phyloP scores from a whole-genome alignment of 192 early-diverging fungal species.

The Backusella circina region DNA sequence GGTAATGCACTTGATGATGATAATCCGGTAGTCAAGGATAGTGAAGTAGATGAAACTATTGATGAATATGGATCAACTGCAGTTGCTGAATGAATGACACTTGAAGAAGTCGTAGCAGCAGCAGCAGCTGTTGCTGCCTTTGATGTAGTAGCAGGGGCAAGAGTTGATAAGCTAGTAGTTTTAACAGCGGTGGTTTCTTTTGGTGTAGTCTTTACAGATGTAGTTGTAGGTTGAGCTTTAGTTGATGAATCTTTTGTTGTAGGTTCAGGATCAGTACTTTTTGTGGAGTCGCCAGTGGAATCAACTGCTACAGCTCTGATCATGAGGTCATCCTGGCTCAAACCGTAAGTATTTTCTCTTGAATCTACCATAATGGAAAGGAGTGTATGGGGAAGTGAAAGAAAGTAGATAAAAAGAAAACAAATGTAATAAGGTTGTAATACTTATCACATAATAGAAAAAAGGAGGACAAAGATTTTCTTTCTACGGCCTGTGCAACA shows the following conservation, averaged over 20 bases:
- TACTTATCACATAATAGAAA: conserved; percentile 2
- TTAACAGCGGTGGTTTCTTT: background rate
- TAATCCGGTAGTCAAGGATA: background rate
- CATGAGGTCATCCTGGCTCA: background rate
- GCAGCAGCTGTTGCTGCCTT: background rate
- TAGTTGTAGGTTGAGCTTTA: background rate
- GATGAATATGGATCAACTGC: background rate
- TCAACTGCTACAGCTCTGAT: background rate
- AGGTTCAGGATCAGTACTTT: background rate
- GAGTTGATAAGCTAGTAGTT: background rate
- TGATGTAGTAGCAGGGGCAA: background rate
- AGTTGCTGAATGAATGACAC: background rate
- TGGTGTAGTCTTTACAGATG: background rate
- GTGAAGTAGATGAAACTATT: background rate
- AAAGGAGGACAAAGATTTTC: background rate
- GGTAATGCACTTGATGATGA: background rate
- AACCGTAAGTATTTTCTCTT: background rate
- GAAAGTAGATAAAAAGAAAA: background rate
- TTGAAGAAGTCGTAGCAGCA: background rate
- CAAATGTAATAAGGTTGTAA: background rate
- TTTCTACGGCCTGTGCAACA: background rate
- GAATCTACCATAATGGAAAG: background rate
- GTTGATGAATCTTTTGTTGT: background rate
- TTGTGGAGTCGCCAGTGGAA: background rate
- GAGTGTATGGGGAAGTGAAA: background rate